Evolutionary conservation across 2,329 filamentous ascomycete genomes (phyloP).

Genomic region (Knufia fluminis): DNA sequence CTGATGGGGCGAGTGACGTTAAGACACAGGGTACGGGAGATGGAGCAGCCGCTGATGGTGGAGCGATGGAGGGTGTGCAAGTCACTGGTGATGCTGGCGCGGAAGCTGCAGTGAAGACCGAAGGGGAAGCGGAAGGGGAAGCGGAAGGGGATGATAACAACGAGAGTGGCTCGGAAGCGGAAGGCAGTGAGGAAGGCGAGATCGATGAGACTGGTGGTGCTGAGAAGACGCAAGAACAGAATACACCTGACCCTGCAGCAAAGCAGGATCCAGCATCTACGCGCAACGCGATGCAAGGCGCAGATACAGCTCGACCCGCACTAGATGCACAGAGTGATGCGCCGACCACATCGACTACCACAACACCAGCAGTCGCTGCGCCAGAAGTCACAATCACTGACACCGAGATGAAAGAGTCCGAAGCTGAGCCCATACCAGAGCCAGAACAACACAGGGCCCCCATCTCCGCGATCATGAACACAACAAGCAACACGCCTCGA

Average conservation of each 20-base stretch:
- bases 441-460: neutral
- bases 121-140: slow-evolving; percentile 7
- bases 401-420: slow-evolving; percentile 3
- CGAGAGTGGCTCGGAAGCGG: slow-evolving; percentile 15
- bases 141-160: slow-evolving; percentile 11
- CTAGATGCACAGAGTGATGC: neutral
- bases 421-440: neutral
- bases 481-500: too few species aligned
- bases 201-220: slow-evolving; percentile 15
- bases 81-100: neutral
- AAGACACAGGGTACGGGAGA: neutral
- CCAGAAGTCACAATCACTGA: slow-evolving; percentile 1
- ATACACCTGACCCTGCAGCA: neutral
- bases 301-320: neutral
- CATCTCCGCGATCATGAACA: neutral
- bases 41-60: neutral
- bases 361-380: neutral
- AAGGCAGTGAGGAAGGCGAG: slow-evolving; percentile 23
- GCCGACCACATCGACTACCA: neutral
- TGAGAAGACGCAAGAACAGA: neutral
- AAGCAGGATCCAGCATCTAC: neutral
- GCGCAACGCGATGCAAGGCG: neutral
- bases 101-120: slow-evolving; percentile 1
- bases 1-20: neutral
- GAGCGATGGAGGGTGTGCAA: slow-evolving; percentile 5